A percentile compares a stretch with the other conserved stretches of the same genome.
Evolutionary conservation across 2,329 filamentous ascomycete species (phyloP).

Genomic region (Colletotrichum limetticola): DNA sequence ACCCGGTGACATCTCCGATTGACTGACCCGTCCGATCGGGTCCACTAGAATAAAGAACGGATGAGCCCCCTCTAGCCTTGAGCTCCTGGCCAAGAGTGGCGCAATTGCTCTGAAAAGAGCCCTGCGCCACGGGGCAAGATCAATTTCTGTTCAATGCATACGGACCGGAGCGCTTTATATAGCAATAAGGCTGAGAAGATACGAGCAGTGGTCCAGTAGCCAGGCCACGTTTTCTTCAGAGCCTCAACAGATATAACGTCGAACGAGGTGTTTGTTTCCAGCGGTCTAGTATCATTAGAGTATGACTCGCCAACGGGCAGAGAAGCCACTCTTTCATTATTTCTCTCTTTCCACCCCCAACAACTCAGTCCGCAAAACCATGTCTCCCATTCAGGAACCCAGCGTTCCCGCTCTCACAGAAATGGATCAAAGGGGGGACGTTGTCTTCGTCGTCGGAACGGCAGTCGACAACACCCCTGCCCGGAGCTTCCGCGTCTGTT

Average conservation of each 20-base stretch:
- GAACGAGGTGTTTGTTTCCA: not conserved
- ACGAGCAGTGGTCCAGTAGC: slow-evolving; percentile 11
- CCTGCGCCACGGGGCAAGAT: slow-evolving; percentile 19
- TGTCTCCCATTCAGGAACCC: slow-evolving; percentile 12
- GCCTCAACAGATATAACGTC: slow-evolving; percentile 1
- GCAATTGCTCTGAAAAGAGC: slow-evolving; percentile 9
- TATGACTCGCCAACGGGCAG: not conserved
- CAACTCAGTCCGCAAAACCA: not conserved
- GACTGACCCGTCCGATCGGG: not conserved
- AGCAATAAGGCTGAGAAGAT: slow-evolving; percentile 4
- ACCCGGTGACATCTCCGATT: not conserved
- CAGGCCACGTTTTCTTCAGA: not conserved
- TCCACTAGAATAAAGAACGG: slow-evolving; percentile 10
- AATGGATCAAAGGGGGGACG: slow-evolving; percentile 12
- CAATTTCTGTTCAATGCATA: slow-evolving; percentile 15
- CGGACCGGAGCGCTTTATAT: slow-evolving; percentile 11
- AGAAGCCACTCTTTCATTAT: not conserved
- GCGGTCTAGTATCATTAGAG: not conserved
- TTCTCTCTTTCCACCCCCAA: not conserved
- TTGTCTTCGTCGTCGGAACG: slow-evolving; percentile 24
- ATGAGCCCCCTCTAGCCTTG: slow-evolving; percentile 1
- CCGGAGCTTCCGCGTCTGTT: slow-evolving; percentile 40
- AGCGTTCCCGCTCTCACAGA: slow-evolving; percentile 11
- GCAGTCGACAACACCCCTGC: slow-evolving; percentile 12
- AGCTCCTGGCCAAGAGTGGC: slow-evolving; percentile 25